phyloP scores from a whole-genome alignment of 305 asterid genomes.

The Striga hermonthica region DNA sequence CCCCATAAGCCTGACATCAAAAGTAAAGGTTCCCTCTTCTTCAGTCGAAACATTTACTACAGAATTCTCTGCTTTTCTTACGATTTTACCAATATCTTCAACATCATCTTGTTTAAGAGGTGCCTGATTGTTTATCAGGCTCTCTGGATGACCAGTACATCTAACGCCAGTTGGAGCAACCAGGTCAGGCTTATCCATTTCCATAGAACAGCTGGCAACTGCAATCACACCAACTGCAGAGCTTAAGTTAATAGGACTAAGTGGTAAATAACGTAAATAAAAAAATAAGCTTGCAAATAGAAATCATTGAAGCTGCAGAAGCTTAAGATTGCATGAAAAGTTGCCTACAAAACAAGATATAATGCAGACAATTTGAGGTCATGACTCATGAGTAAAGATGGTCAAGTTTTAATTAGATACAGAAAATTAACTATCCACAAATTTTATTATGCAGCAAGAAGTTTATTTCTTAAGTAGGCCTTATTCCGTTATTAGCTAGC shows the following conservation, averaged over 20 bases:
- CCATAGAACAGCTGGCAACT: constrained; percentile 40
- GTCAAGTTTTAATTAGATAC: neutral
- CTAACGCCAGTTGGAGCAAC: constrained; percentile 35
- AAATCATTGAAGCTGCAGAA: constrained; percentile 18
- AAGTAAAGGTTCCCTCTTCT: constrained; percentile 59
- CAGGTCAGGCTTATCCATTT: constrained; percentile 37
- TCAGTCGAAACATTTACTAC: constrained; percentile 40
- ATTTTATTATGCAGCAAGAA: neutral
- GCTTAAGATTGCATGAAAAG: neutral
- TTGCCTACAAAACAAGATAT: neutral
- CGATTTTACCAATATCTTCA: constrained; percentile 36
- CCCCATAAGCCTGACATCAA: constrained; percentile 52
- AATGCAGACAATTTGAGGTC: constrained; percentile 13
- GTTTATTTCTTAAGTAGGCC: neutral
- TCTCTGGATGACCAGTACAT: constrained; percentile 37
- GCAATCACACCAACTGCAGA: constrained; percentile 32
- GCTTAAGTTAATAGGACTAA: constrained; percentile 12
- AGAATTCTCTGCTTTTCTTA: constrained; percentile 31
- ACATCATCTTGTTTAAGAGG: constrained; percentile 28
- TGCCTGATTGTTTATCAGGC: constrained; percentile 34
- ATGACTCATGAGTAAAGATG: neutral
- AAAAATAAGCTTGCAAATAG: constrained; percentile 1
- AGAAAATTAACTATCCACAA: neutral
- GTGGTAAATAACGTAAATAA: neutral
- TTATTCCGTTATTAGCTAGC: neutral